Base-by-base conservation (phyloP, 352 stramenopile species). In the Phytophthora pseudosyringae region DNA sequence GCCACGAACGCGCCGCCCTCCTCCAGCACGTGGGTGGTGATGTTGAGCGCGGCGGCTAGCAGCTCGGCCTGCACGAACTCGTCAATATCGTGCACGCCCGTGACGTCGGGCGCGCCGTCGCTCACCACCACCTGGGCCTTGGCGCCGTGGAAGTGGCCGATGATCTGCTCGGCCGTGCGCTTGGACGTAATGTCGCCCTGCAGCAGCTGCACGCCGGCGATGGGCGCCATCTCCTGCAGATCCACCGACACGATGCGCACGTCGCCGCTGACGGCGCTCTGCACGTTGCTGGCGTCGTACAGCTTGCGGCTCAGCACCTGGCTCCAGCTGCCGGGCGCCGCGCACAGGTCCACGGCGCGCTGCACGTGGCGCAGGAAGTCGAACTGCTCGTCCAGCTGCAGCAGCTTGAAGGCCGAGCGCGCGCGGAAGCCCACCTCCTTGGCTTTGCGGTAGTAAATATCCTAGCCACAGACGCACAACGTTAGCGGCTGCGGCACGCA, bases 71-170 rank as follows among this genome's bases (percentile, higher is more conserved):
- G 95, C 35, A 99, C 83, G 73, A 98, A 99, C 71, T 99, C 97
- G 81, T 99, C 98, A 31, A 99, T 96, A 64, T 99, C 97, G 69
- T 99, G 98, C 25, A 99, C 86, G n/a, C 98, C 97, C 3, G 97
- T 99, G n/a, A 99, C 98, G 71, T 99, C 98, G 0, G 98, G 98
- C 10, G 98, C 98, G 45, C 98, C 98, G 73, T 99, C 98, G 56
- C 96, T 99, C 41, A 99, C 92, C 5, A 99, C 97, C 8, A 99
- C 73, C 69, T 99, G 95, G 10, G 97, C 97, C 43, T 97, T 90
- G 25, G 93, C 59, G 18, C 97, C 97, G 18, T 91, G 61, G 72
- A 99, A 99, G 69, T 98, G 77, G 29, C 80, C 44, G 56, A 99
- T 97, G 69, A 99, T 99, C 57, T 93, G 75, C 64, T 97, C 83